Base-by-base conservation (phyloP, 1,139 yeast species). In the Dujonia santamariae region DNA sequence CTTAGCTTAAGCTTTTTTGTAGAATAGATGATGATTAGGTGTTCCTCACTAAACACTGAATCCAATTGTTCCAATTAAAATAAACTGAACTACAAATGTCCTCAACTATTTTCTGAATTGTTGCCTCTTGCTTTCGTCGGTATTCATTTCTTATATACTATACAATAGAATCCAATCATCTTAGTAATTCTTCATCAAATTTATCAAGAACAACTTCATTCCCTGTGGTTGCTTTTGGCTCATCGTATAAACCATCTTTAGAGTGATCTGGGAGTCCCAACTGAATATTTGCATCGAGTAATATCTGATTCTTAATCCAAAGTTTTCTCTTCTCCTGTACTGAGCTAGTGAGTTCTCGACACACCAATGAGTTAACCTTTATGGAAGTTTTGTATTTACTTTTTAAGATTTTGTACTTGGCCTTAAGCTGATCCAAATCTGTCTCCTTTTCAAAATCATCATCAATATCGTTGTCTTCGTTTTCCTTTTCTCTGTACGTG, bases 261-360 rank as follows among this genome's bases (percentile, higher is more conserved):
- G 44, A 51, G 21, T 45, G 48, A 1, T 54, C 53, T 2, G 70
- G 72, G 14, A 68, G 53, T 4, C 71, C 70, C 13, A 64, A 41
- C 32, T 54, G 47, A 18, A 72, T 48, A 41, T 77, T 65, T 21
- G 67, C 69, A 48, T 81, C 83, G 28, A 84, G 47, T 17, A 82
- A 51, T 20, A 65, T 45, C 50, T 85, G 90, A 44, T 78, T 83
- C 18, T 68, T 66, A 4, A 68, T 44, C 82, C 85, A 78, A 28
- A 70, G 55, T 31, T 59, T 57, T 34, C 77, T 53, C 40, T 70
- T 69, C 31, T 65, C 61, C 19, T 53, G 45, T 9, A 65, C 56
- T 6, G 67, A 50, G 4, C 47, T 44, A 2, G 58, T 52, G 24
- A 80, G 60, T 38, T 75, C 70, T 4, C 46, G 47, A 11, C 65